These are phyloP conservation scores for Pyrenochaeta sp. DNA, from an alignment of 2,329 filamentous ascomycete species.

Conservation along the genomic window DNA sequence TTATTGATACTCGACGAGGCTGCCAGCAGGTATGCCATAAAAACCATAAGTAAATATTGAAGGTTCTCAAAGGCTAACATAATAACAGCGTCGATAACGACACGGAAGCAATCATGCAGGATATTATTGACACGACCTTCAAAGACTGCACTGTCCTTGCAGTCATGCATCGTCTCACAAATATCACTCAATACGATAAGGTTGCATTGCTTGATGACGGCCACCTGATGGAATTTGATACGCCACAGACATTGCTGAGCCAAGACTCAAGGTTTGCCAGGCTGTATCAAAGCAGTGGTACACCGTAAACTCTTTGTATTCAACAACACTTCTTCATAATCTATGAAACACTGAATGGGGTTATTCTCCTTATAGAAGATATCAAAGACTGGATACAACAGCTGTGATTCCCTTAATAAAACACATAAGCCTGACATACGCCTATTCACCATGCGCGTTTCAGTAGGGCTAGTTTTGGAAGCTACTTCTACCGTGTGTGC, in stretches of 20 bases:
- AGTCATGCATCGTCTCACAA: slow-evolving; percentile 1
- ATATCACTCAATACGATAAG: background rate
- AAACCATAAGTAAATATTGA: too few relatives aligned
- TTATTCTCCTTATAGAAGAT: too few relatives aligned
- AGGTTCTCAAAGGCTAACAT: too few relatives aligned
- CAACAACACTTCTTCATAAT: too few relatives aligned
- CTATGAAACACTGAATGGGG: too few relatives aligned
- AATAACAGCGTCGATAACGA: background rate
- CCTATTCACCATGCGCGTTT: too few relatives aligned
- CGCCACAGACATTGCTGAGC: background rate
- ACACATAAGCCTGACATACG: too few relatives aligned
- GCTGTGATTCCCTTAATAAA: too few relatives aligned
- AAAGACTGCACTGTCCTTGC: slow-evolving; percentile 17
- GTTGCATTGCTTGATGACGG: slow-evolving; percentile 2
- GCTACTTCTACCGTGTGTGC: too few relatives aligned
- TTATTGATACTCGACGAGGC: slow-evolving; percentile 66
- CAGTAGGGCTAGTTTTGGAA: too few relatives aligned
- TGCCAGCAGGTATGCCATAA: slow-evolving; percentile 37
- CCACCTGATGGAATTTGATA: background rate
- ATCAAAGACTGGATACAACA: too few relatives aligned
- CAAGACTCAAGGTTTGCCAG: background rate
- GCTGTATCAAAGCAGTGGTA: background rate
- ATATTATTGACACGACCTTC: slow-evolving; percentile 14
- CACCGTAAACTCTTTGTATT: too few relatives aligned
- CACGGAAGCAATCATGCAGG: slow-evolving; percentile 8